phyloP scores from a whole-genome alignment of 2,329 filamentous ascomycete species.

The Septoria petroselini region DNA sequence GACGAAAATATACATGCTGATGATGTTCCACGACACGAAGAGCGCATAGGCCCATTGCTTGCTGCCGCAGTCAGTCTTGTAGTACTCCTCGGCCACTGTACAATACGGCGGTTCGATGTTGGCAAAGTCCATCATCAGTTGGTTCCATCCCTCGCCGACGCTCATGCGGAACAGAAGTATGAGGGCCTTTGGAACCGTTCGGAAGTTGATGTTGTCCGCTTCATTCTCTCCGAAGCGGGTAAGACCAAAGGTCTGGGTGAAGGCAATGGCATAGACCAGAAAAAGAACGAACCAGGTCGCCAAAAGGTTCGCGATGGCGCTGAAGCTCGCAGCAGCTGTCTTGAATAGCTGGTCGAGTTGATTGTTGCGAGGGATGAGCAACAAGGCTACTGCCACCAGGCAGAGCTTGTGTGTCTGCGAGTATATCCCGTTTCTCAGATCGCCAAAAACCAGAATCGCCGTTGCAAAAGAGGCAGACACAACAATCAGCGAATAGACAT shows the following conservation, averaged over 20 bases:
- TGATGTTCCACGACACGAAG: constrained; percentile 96
- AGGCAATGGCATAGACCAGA: constrained; percentile 89
- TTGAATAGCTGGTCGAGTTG: constrained; percentile 98
- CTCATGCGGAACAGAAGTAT: constrained; percentile 92
- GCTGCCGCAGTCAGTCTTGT: constrained; percentile 89
- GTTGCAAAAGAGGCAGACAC: constrained; percentile 79
- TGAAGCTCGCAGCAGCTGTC: constrained; percentile 89
- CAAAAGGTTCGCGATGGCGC: constrained; percentile 83
- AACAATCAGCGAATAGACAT: constrained; percentile 78
- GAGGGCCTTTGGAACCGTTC: constrained; percentile 87
- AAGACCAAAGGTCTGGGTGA: constrained; percentile 93
- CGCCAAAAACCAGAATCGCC: constrained; percentile 69
- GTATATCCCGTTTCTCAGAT: constrained; percentile 58
- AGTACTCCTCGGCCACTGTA: constrained; percentile 68
- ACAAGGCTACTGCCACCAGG: constrained; percentile 80
- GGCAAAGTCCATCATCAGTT: constrained; percentile 94
- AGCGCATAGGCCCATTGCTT: constrained; percentile 80
- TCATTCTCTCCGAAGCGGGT: constrained; percentile 78
- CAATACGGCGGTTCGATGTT: constrained; percentile 76
- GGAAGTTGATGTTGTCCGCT: constrained; percentile 80
- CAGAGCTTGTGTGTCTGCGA: constrained; percentile 89
- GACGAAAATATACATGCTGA: constrained; percentile 99
- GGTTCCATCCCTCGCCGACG: constrained; percentile 93
- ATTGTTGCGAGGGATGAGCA: constrained; percentile 94
- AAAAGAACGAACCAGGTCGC: constrained; percentile 98